Conservation (phyloP, 1,284 basidiomycete genomes). For the Bondarzewia mesenterica region DNA sequence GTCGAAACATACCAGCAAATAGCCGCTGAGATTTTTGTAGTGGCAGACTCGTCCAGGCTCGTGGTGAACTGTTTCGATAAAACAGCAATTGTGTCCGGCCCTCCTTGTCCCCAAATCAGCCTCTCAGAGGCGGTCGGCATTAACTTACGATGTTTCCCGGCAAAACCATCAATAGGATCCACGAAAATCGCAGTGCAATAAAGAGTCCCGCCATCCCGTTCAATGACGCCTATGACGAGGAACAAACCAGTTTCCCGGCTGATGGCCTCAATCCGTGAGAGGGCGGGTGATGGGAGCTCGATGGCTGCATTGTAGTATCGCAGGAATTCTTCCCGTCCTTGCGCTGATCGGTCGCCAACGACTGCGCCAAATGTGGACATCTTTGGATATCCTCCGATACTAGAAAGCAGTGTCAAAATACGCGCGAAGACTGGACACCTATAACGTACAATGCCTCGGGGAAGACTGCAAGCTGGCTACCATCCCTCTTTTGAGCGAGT, state of each 20-base stretch:
- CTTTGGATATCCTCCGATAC: slow-evolving; percentile 64
- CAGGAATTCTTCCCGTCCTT: slow-evolving; percentile 56
- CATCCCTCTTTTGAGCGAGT: slow-evolving; percentile 42
- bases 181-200: slow-evolving; percentile 68
- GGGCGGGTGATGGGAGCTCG: slow-evolving; percentile 44
- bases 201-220: slow-evolving; percentile 56
- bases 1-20: slow-evolving; percentile 49
- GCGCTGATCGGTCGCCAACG: slow-evolving; percentile 42
- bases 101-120: slow-evolving; percentile 62
- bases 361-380: slow-evolving; percentile 50
- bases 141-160: slow-evolving; percentile 67
- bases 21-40: slow-evolving; percentile 48
- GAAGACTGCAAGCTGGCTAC: slow-evolving; percentile 55
- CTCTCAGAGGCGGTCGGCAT: slow-evolving; percentile 65
- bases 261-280: slow-evolving; percentile 41
- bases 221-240: slow-evolving; percentile 63
- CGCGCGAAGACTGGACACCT: slow-evolving; percentile 9
- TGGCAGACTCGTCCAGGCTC: slow-evolving; percentile 14
- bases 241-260: slow-evolving; percentile 45
- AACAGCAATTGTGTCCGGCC: slow-evolving; percentile 24
- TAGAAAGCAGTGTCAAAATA: slow-evolving; percentile 17
- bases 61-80: slow-evolving; percentile 18
- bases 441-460: slow-evolving; percentile 63
- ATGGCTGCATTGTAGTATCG: slow-evolving; percentile 51
- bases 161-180: slow-evolving; percentile 44